Evolutionary conservation across 352 stramenopile species (phyloP), one percentile per base, ranked within the genome.

Genomic region (Ophiocytium majus): DNA sequence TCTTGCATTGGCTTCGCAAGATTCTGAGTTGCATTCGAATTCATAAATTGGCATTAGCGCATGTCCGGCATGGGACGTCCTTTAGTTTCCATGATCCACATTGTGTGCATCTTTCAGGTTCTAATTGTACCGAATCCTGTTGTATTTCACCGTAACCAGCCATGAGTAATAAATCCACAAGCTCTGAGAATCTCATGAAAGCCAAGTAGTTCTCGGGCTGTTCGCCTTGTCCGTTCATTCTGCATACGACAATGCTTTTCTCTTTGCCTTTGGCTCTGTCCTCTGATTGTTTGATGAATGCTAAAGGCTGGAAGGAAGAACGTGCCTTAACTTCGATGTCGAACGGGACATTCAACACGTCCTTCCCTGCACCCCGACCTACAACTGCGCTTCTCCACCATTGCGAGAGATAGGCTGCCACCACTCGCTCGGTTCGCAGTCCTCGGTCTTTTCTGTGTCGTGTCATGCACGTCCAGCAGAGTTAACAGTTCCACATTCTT

Each of bases 321-420:
- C 57, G 23, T 23, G 57, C 57, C 57, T 71, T 71, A 71, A 71
- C 57, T 71, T 71, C 57, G 19, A 71, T 71, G 57, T 71, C 57
- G 57, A 71, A 71, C 57, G 57, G 57, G 57, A 71, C 57, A 71
- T 71, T 23, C 28, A 28, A 23, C 28, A 71, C 28, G 28, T 71
- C 57, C 28, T 71, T 71, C 28, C 57, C 57, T 23, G 57, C 57
- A 23, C 57, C 57, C 28, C 57, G 57, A 71, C 57, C 57, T 23
- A 71, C 28, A 71, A 23, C 57, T 71, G 57, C 57, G 28, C 28
- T 23, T 71, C 19, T 23, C 57, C 57, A 71, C 57, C 57, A 71
- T 28, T 71, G 19, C 57, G 57, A 71, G 23, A 71, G 57, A 28
- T 71, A 71, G 28, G 19, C 19, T 71, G 57, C 57, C 19, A 71